Base-by-base conservation (phyloP, 306 rosid species). In the Trifolium dubium region DNA sequence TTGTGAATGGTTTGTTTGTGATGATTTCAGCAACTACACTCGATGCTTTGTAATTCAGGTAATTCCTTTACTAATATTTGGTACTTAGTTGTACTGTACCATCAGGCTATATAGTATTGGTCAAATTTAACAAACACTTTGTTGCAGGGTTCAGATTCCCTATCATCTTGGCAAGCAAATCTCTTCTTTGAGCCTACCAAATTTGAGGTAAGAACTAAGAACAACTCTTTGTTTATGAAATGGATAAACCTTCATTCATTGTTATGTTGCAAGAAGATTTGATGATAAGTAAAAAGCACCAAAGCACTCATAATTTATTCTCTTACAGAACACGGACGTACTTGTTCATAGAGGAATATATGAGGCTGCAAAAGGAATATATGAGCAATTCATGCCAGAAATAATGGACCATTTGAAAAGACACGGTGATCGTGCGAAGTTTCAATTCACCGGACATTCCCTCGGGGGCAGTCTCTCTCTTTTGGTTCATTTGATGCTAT, bases 401-500 rank as follows among this genome's bases (percentile, higher is more conserved):
- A 88, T 94, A 69, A 76, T 82, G 5, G 90, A 90, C 31, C 97
- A 94, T 67, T 64, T 89, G 81, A 73, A 84, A 23, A 84, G 56
- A 74, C 73, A 91, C 12, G 98, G 97, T 0, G 86, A 85, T 44
- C 85, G 83, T 0, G 97, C 95, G 6, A 91, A 85, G 89, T 83
- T 94, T 76, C 98, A 86, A 69, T 91, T 94, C 78, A 83, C 95
- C 0, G 98, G 98, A 18, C 98, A 94, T 67, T 94, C 97, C 51
- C 96, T 94, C 19, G 98, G 98, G 64, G 98, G 98, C 6, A 92
- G 97, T 81, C 91, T 94, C 1, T 89, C 97, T 69, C 97, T 94
- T 77, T 62, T 94, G 64, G 91, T 94, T 53, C 92, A 89, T 84
- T 82, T 91, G 88, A 91, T 94, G 97, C 85, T 94, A 3, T 69